These are phyloP conservation scores for Exophiala xenobiotica DNA, from an alignment of 2,329 filamentous ascomycete genomes.

Conservation along the genomic window DNA sequence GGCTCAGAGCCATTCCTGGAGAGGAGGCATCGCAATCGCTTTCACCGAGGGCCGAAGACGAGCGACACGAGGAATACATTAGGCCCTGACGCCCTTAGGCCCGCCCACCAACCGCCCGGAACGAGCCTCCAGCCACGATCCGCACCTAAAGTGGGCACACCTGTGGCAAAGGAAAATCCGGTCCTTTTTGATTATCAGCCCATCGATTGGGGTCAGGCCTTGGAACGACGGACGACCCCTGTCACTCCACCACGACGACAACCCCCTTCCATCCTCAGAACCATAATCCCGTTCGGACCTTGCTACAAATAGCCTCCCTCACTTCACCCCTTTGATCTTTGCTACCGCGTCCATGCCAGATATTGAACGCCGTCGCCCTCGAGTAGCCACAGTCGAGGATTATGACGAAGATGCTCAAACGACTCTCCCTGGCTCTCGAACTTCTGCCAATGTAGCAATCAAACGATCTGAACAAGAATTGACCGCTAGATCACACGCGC, in stretches of 20 bases:
- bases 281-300: background rate
- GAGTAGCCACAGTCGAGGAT: conserved; percentile 49
- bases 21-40: too few species aligned
- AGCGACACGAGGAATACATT: too few species aligned
- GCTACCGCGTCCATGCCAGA: conserved; percentile 26
- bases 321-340: background rate
- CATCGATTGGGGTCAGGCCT: background rate
- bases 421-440: conserved; percentile 47
- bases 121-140: conserved; percentile 24
- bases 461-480: conserved; percentile 49
- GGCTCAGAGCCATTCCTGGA: conserved; percentile 5
- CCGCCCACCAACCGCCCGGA: conserved; percentile 10
- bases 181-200: background rate
- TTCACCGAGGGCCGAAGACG: too few species aligned
- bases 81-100: background rate
- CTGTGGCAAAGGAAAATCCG: background rate
- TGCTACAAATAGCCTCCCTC: background rate
- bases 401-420: conserved; percentile 47
- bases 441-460: conserved; percentile 52
- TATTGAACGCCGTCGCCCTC: conserved; percentile 34
- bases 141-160: background rate
- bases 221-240: background rate
- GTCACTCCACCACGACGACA: background rate
- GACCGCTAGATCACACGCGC: conserved; percentile 19
- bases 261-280: background rate